Evolutionary conservation across 2,329 filamentous ascomycete species (phyloP).

Genomic region (Aureobasidium sp.): DNA sequence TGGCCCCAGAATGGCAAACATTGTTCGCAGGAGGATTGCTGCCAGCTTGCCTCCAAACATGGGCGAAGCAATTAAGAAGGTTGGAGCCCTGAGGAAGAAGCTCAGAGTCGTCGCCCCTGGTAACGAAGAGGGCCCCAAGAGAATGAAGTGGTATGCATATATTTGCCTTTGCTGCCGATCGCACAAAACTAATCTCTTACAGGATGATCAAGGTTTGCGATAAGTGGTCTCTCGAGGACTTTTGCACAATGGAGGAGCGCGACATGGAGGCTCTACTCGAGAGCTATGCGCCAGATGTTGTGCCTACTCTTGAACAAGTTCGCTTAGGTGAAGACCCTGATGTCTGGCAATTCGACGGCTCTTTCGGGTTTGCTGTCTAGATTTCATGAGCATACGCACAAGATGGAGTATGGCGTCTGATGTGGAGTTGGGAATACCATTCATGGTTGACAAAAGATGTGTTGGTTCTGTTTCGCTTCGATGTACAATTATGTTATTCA

Average conservation of each 20-base stretch:
- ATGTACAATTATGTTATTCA: background rate
- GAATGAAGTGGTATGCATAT: constrained; percentile 71
- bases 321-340: constrained; percentile 26
- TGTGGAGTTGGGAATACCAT: background rate
- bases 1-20: constrained; percentile 80
- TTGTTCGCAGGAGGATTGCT: constrained; percentile 77
- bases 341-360: constrained; percentile 36
- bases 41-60: constrained; percentile 65
- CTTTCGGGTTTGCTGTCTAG: constrained; percentile 30
- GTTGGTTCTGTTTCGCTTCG: background rate
- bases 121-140: constrained; percentile 66
- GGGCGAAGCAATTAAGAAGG: constrained; percentile 75
- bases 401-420: background rate
- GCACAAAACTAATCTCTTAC: constrained; percentile 17
- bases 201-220: constrained; percentile 94
- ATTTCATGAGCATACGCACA: background rate
- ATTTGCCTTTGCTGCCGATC: background rate
- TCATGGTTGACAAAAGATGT: background rate
- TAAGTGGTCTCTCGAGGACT: constrained; percentile 72
- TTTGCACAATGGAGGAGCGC: constrained; percentile 71
- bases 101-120: constrained; percentile 68
- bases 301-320: constrained; percentile 36
- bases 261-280: constrained; percentile 73
- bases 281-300: constrained; percentile 52
- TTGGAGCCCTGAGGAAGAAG: constrained; percentile 71